phyloP scores from a whole-genome alignment of 805 yeast genomes.

The Scheffersomyces lignosus region DNA sequence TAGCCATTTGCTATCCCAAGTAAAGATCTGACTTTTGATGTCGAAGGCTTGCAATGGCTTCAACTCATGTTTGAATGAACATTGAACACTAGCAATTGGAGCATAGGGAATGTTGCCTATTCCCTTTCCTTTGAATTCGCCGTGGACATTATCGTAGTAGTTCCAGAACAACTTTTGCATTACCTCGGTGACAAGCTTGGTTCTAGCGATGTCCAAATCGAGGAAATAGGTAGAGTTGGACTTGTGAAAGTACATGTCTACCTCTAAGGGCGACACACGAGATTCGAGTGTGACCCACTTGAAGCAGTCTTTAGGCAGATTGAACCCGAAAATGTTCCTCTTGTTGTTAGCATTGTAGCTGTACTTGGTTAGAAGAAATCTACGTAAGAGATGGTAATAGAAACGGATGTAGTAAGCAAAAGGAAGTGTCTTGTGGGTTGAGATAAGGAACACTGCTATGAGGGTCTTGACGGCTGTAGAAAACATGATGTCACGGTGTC shows the following conservation, averaged over 20 bases:
- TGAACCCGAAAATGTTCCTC: constrained; percentile 34
- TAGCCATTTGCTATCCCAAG: constrained; percentile 90
- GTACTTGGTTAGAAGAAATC: constrained; percentile 38
- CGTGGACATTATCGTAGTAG: constrained; percentile 38
- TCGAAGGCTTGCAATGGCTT: constrained; percentile 60
- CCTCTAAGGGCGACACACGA: constrained; percentile 73
- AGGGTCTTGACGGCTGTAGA: background rate
- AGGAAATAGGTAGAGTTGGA: constrained; percentile 80
- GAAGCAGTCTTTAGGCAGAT: constrained; percentile 36
- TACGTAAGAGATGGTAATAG: constrained; percentile 45
- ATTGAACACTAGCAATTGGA: constrained; percentile 75
- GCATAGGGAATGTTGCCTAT: constrained; percentile 53
- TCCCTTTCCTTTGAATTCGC: constrained; percentile 27
- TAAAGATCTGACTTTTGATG: constrained; percentile 58
- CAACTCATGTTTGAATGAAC: constrained; percentile 72
- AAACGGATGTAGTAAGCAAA: constrained; percentile 65
- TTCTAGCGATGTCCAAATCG: constrained; percentile 79
- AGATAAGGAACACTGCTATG: constrained; percentile 23
- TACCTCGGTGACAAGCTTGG: constrained; percentile 55
- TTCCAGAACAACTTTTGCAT: constrained; percentile 57
- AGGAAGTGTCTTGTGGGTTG: constrained; percentile 67
- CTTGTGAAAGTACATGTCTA: constrained; percentile 86
- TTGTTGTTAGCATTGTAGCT: constrained; percentile 18
- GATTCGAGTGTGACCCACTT: constrained; percentile 45
- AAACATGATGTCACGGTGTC: background rate